Conservation (phyloP, 1,139 yeast species). For the Yamadazyma diospyri region DNA sequence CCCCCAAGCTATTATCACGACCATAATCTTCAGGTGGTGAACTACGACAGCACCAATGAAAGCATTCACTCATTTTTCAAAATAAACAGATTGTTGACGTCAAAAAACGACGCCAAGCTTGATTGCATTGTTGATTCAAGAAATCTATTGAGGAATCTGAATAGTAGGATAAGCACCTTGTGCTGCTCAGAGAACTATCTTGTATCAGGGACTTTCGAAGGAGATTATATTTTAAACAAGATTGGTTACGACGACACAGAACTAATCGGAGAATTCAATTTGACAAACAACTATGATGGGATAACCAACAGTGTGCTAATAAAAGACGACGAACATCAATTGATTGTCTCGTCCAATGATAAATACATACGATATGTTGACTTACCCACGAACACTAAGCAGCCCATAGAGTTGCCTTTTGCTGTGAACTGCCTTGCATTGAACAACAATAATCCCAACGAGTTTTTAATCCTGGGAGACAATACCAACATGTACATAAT, state of each 20-base stretch:
- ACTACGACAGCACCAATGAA: slow-evolving; percentile 16
- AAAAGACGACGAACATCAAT: slow-evolving; percentile 24
- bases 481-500: slow-evolving; percentile 37
- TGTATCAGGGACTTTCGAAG: slow-evolving; percentile 56
- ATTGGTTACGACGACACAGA: slow-evolving; percentile 16
- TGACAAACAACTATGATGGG: slow-evolving; percentile 47
- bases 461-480: slow-evolving; percentile 52
- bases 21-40: slow-evolving; percentile 26
- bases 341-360: slow-evolving; percentile 50
- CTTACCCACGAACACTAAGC: slow-evolving; percentile 18
- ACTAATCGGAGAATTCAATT: slow-evolving; percentile 30
- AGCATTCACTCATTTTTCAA: slow-evolving; percentile 34
- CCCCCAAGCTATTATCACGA: slow-evolving; percentile 39
- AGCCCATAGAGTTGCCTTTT: slow-evolving; percentile 30
- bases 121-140: slow-evolving; percentile 42
- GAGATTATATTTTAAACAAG: slow-evolving; percentile 41
- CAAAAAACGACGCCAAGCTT: slow-evolving; percentile 19
- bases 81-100: slow-evolving; percentile 30
- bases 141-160: slow-evolving; percentile 25
- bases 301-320: slow-evolving; percentile 53
- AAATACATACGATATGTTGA: slow-evolving; percentile 40
- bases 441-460: slow-evolving; percentile 30
- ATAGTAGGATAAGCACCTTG: slow-evolving; percentile 47
- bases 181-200: slow-evolving; percentile 41
- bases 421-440: slow-evolving; percentile 51